phyloP scores from a whole-genome alignment of 768 basidiomycete species.

The Kwoniella newhampshirensis region DNA sequence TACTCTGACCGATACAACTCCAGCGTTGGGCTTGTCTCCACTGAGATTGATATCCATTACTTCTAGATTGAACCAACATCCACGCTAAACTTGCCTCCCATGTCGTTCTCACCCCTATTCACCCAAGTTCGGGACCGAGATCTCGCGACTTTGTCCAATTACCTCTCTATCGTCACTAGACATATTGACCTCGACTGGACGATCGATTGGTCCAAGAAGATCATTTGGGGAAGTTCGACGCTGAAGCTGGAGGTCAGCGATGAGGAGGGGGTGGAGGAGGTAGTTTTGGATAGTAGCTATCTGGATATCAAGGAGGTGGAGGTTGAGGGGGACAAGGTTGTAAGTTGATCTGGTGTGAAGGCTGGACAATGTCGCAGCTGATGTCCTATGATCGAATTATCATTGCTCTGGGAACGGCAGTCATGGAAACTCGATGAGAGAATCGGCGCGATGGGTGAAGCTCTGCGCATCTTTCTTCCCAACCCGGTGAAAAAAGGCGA shows the following conservation, averaged over 20 bases:
- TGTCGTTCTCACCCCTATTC: conserved; percentile 35
- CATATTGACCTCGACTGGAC: conserved; percentile 75
- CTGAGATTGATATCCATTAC: too few species aligned
- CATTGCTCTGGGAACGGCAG: too few species aligned
- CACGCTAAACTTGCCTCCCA: too few species aligned
- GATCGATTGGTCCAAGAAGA: conserved; percentile 67
- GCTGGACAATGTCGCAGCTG: background rate
- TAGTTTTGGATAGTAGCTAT: conserved; percentile 68
- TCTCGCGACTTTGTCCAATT: conserved; percentile 76
- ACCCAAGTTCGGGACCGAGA: conserved; percentile 22
- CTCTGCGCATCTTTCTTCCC: conserved; percentile 64
- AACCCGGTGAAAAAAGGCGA: conserved; percentile 49
- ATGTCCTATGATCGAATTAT: background rate
- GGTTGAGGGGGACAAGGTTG: conserved; percentile 61
- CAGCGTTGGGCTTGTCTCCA: too few species aligned
- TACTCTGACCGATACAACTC: too few species aligned
- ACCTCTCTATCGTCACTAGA: conserved; percentile 64
- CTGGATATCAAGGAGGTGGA: conserved; percentile 62
- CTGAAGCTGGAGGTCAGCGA: conserved; percentile 64
- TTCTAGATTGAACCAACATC: too few species aligned
- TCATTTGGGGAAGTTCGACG: conserved; percentile 65
- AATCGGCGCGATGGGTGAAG: conserved; percentile 69
- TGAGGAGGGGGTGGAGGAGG: conserved; percentile 56
- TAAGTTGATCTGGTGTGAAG: conserved; percentile 37
- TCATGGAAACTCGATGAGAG: conserved; percentile 27